Evolutionary conservation across 768 basidiomycete genomes (phyloP).

Genomic region (Lactarius tabidus): DNA sequence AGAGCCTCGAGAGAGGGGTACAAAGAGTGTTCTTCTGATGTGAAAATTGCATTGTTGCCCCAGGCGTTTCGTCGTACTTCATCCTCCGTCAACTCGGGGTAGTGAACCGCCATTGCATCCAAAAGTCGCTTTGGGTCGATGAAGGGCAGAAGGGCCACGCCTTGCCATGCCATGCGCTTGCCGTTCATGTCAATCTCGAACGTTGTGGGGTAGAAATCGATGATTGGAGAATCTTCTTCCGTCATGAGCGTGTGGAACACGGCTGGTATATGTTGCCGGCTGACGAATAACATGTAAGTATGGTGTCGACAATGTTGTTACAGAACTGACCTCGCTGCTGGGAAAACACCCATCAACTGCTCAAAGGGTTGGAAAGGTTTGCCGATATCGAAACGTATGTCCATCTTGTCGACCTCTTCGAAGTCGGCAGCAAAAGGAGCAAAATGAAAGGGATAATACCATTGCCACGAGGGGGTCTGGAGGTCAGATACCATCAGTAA

Average conservation of each 20-base stretch:
- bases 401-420: conserved; percentile 67
- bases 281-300: conserved; percentile 32
- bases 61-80: conserved; percentile 81
- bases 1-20: conserved; percentile 85
- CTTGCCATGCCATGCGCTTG: conserved; percentile 99
- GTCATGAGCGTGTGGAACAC: conserved; percentile 87
- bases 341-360: conserved; percentile 98
- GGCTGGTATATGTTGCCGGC: conserved; percentile 83
- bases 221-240: conserved; percentile 82
- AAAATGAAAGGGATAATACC: conserved; percentile 99
- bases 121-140: conserved; percentile 84
- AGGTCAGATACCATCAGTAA: conserved; percentile 24
- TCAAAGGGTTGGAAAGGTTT: conserved; percentile 96
- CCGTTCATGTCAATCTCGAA: conserved; percentile 99
- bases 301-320: not conserved
- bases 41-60: conserved; percentile 81
- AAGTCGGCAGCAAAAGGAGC: conserved; percentile 98
- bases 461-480: conserved; percentile 90
- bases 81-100: conserved; percentile 66
- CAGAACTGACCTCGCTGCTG: conserved; percentile 70
- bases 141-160: conserved; percentile 93
- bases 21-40: conserved; percentile 77
- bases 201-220: conserved; percentile 89
- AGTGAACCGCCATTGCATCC: conserved; percentile 71
- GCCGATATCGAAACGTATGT: conserved; percentile 75